Evolutionary conservation across 805 yeast species (phyloP), one percentile per base, ranked within the genome.

Genomic region (Nakazawaea siamensis): DNA sequence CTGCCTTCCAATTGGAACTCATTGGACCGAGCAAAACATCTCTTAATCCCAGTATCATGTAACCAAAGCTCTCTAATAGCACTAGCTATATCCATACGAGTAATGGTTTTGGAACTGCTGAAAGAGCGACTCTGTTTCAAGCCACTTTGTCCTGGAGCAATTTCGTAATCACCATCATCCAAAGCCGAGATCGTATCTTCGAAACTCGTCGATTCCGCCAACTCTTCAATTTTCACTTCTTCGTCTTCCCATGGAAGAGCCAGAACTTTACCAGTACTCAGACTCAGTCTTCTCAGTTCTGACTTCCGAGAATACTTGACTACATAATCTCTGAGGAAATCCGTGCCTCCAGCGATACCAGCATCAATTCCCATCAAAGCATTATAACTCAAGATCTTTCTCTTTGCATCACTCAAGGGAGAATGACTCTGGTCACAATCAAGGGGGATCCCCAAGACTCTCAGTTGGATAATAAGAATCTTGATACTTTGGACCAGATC

Each of bases 401-500:
- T 68, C 43, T 70, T 74, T 48, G 55, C 68, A 14, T 44, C 55
- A 17, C 59, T 62, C 38, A 82, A 57, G 0, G 66, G 62, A 3
- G 69, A 61, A 18, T 58, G 55, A 6, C 73, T 71, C 31, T 46
- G 49, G 49, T 84, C 94, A 49, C 87, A 77, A 34, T 76, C 80
- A 37, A 86, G 58, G 1, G 63, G 62, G 20, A 84, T 78, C 1
- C 74, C 75, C 41, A 80, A 47, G 47, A 68, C 73, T 25, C 86
- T 58, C 0, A 94, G 88, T 49, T 83, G 85, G n/a, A 78, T 64
- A 19, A 90, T 73, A 35, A 88, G 60, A 17, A 69, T 68, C 51
- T 81, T 77, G 92, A 88, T 86, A 25, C 85, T 71, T 45, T 84
- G 86, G 33, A 88, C 75, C 1, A 92, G 74, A 57, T 90, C 97